Conservation (phyloP, 257 asterid genomes). For the Cordia subcordata region DNA sequence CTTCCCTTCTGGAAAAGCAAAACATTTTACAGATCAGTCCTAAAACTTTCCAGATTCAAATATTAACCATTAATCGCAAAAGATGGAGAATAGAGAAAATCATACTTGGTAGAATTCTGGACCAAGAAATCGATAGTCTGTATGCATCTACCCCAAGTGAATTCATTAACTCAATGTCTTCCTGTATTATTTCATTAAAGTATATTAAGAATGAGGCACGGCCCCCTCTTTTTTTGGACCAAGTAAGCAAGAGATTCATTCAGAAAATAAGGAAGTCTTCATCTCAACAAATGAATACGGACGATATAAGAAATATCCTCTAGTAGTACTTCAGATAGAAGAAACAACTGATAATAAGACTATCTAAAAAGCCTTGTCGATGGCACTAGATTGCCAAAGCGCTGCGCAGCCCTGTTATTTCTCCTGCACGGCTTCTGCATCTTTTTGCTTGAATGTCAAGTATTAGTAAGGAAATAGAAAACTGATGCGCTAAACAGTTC, state of each 20-base stretch:
- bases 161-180: constrained; percentile 61
- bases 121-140: constrained; percentile 84
- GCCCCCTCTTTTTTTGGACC: no score
- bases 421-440: no score
- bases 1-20: constrained; percentile 49
- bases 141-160: constrained; percentile 63
- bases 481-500: background rate
- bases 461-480: background rate
- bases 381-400: no score
- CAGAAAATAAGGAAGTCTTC: no score
- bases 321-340: no score
- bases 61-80: background rate
- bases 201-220: background rate
- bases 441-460: no score
- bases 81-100: background rate
- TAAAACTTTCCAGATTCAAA: background rate
- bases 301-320: no score
- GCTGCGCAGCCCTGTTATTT: no score
- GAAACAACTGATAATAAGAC: no score
- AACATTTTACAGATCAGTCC: background rate
- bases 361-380: no score
- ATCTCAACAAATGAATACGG: no score
- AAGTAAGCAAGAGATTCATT: background rate
- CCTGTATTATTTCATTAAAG: constrained; percentile 28
- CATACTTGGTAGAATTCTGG: constrained; percentile 78